Evolutionary conservation across 2,329 filamentous ascomycete species (phyloP), one percentile per base, ranked within the genome.

Genomic region (Sporothrix schenckii): DNA sequence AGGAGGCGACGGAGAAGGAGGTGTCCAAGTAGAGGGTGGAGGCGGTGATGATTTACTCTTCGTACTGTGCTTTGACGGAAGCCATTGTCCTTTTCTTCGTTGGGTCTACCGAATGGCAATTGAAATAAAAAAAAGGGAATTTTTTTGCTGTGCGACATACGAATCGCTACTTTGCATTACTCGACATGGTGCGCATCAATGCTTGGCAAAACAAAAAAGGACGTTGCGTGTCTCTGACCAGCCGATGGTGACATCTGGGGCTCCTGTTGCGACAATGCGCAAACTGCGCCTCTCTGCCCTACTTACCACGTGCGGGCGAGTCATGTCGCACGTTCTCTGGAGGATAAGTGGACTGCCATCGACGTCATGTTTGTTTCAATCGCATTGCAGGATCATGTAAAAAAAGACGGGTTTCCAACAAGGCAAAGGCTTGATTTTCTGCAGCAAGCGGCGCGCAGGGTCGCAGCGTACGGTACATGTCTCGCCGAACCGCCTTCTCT

Each of bases 1-100:
- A 82, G 76, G 79, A 82, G 72, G 81, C 81, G 68, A 88, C 87
- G 0, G 87, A 89, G 78, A 80, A 81, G 76, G 77, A 78, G 68
- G 80, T 73, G 27, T 11, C 19, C 4, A 65, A 47, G 49, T 58
- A 52, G 49, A 13, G 16, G 14, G 3, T 1, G 47, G 16, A 16
- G 19, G 16, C 11, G n/a, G 49, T 4, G 49, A 21, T n/a, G 49
- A 16, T 4, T 34, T 5, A 9, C 34, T 34, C 4, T 34, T 34
- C 7, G 34, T 34, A 34, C 7, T 34, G 13, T 49, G 19, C 44
- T 4, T 16, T 19, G 13, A 47, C 44, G 6, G 44, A 49, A 49
- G 27, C 4, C 2, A 30, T 30, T 49, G 14, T 4, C 16, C 14
- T 19, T 19, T 16, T 49, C 14, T 49, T 49, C 13, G 14, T 49